Base-by-base conservation (phyloP, 1,284 basidiomycete species). In the Takashimella tepidaria region DNA sequence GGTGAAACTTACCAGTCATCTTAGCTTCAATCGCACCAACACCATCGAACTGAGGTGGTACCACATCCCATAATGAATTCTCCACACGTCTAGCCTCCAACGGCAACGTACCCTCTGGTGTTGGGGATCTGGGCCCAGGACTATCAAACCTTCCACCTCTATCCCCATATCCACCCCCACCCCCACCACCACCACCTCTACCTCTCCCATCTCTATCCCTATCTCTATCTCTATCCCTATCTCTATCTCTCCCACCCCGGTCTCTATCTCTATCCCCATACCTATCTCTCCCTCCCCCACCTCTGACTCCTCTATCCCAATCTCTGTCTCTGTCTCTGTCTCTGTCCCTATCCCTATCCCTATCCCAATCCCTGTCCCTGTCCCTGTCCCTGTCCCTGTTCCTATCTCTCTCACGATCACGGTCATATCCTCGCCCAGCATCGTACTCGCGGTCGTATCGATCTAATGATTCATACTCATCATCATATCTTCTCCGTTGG, bases 11-110 rank as follows among this genome's bases (percentile, higher is more conserved):
- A 90, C 91, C 92, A 51, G 93, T 97, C 76, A 92, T 89, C 76
- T 98, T 99, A 22, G 95, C 95, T 70, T 97, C 91, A 79, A 92
- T 82, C 13, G 93, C 92, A 2, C 86, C 87, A 65, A 97, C 91
- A 64, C 89, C 88, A 68, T 98, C 93, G 63, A 96, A 98, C 20
- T 93, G 93, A 12, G 89, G 88, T 11, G 95, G 90, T 72, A 89
- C 86, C 23, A 96, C 87, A 75, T 98, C 92, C 95, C 96, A 99
- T 23, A 89, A 88, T 50, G 89, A 91, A 8, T 88, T 86, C 67
- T 89, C 88, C 23, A 92, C 80, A 68, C 85, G 85, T 55, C 93
- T 80, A 72, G 95, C 89, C 25, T 87, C 87, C 61, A 99, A 77
- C 1, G 90, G 88, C 25, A 85, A 77, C 11, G 85, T 84, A 45